Conservation (phyloP, 148 eudicot species). For the Arbutus unedo region DNA sequence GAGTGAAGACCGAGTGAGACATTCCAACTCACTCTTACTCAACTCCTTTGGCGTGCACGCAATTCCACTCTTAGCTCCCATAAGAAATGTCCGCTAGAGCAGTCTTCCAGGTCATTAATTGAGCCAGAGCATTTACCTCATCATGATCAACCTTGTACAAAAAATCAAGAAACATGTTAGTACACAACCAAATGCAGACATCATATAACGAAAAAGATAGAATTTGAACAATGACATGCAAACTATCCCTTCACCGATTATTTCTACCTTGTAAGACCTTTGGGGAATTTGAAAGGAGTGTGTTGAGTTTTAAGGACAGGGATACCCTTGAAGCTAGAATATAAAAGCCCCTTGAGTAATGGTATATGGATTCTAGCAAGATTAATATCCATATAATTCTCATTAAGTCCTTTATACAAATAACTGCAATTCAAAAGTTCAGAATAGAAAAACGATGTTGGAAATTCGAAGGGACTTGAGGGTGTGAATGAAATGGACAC, state of each 20-base stretch:
- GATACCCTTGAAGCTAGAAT: not conserved
- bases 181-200: not conserved
- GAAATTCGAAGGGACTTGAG: too few species aligned
- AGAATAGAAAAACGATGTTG: not conserved
- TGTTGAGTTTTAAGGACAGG: too few species aligned
- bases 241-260: not conserved
- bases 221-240: not conserved
- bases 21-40: conserved; percentile 43
- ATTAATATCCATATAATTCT: not conserved
- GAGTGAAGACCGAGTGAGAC: conserved; percentile 68
- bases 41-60: conserved; percentile 47
- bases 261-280: not conserved
- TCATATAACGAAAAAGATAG: not conserved
- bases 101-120: conserved; percentile 66
- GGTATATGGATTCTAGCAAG: not conserved
- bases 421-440: not conserved
- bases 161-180: conserved; percentile 3
- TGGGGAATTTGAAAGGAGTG: not conserved
- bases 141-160: conserved; percentile 48
- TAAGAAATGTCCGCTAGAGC: conserved; percentile 54
- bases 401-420: not conserved
- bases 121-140: conserved; percentile 64
- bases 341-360: not conserved
- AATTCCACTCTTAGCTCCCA: conserved; percentile 65
- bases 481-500: too few species aligned